Conservation (phyloP, 2,329 filamentous ascomycete species). For the Trichoderma sp. region DNA sequence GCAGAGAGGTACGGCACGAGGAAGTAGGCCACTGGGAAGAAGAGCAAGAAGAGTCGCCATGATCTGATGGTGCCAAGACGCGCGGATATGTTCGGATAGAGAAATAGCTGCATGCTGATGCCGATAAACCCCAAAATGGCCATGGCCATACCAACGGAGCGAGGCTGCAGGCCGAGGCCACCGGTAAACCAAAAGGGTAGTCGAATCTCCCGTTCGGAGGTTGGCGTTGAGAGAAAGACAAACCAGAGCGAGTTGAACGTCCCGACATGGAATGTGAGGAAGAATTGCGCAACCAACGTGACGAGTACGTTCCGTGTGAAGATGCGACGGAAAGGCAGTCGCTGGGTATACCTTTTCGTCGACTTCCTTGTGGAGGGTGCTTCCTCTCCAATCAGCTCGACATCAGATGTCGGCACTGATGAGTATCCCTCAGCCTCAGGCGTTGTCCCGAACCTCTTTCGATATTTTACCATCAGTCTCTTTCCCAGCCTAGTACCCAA, state of each 20-base stretch:
- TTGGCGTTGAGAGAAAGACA: constrained; percentile 72
- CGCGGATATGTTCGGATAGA: constrained; percentile 67
- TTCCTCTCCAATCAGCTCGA: constrained; percentile 24
- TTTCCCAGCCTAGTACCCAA: constrained; percentile 42
- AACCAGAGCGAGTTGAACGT: constrained; percentile 77
- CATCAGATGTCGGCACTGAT: constrained; percentile 26
- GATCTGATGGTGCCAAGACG: constrained; percentile 66
- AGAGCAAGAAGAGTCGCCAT: constrained; percentile 65
- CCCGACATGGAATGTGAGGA: constrained; percentile 70
- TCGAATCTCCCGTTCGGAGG: constrained; percentile 33
- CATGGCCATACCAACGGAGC: constrained; percentile 73
- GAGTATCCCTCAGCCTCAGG: constrained; percentile 25
- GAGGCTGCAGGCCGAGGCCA: constrained; percentile 70
- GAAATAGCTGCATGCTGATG: constrained; percentile 57
- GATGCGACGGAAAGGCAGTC: constrained; percentile 52
- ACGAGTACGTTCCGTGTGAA: constrained; percentile 54
- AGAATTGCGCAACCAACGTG: constrained; percentile 63
- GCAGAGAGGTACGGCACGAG: constrained; percentile 69
- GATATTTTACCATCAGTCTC: constrained; percentile 34
- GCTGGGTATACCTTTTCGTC: constrained; percentile 42
- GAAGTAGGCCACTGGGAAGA: constrained; percentile 69
- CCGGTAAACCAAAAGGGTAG: constrained; percentile 66
- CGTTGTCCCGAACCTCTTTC: constrained; percentile 24
- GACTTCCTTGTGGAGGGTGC: constrained; percentile 17
- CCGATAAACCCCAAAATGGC: constrained; percentile 73